Evolutionary conservation across 2,329 filamentous ascomycete species (phyloP), one percentile per base, ranked within the genome.

Genomic region (Cadophora gregata): DNA sequence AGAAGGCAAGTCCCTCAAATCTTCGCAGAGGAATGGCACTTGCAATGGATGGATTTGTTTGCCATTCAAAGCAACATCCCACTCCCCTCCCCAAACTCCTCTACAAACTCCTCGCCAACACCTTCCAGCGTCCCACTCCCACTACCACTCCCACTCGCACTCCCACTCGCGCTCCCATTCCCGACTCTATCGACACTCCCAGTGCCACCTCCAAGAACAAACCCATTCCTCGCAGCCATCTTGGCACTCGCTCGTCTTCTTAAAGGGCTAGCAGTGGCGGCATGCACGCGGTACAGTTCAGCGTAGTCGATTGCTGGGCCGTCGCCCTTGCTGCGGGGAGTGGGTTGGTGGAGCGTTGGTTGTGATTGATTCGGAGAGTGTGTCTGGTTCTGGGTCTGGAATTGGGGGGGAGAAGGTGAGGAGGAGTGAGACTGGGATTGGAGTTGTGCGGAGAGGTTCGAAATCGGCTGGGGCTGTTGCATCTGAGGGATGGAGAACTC

Each of bases 251-350:
- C 67, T 12, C 63, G 62, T 25, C 69, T 64, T 66, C 71, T 47
- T 56, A 72, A 50, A 1, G 71, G 67, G 66, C 64, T 69, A 5
- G 69, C 68, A 2, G 71, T 74, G 9, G 72, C 70, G 36, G 66
- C 65, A 33, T 67, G 42, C 16, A 73, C 71, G 2, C 66, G 65
- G 55, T 70, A 66, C 16, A 73, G 48, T 25, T 70, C 70, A 6
- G 70, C 70, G 55, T 69, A 72, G 24, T 69, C 71, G 14, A 59
- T 55, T 48, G 60, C 61, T n/a, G 62, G 14, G 14, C 65, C 53
- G 9, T 42, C 48, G 19, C 64, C 61, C 29, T 68, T 60, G 36
- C 60, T 63, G 16, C 29, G 50, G 7, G 51, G 8, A 12, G 29
- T 51, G 42, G 42, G 42, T 21, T 47, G 42, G 42, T 47, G 42